Evolutionary conservation across 331 rosid species (phyloP).

Genomic region (Acacia pycnantha): DNA sequence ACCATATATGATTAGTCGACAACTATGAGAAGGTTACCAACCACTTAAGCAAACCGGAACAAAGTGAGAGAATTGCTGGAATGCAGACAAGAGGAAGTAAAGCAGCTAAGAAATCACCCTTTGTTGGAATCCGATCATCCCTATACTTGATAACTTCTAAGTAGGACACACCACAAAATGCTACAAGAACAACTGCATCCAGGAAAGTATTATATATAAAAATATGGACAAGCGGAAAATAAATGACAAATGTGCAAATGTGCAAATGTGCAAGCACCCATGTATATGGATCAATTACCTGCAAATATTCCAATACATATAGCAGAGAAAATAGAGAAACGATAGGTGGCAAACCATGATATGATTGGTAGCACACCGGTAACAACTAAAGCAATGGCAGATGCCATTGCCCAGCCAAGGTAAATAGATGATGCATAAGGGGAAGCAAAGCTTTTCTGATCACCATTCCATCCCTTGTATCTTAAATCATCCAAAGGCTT

Average conservation of each 20-base stretch:
- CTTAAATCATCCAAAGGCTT: slow-evolving; percentile 89
- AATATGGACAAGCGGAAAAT: slow-evolving; percentile 19
- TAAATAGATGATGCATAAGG: slow-evolving; percentile 86
- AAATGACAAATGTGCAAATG: background rate
- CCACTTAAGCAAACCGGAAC: slow-evolving; percentile 95
- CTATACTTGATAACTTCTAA: slow-evolving; percentile 83
- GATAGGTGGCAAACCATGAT: slow-evolving; percentile 96
- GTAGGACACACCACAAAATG: slow-evolving; percentile 92
- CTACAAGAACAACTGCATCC: slow-evolving; percentile 72
- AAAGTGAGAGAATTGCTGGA: slow-evolving; percentile 94
- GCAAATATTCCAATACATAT: slow-evolving; percentile 75
- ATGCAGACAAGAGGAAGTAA: slow-evolving; percentile 90
- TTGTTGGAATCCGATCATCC: slow-evolving; percentile 72
- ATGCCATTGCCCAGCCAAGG: slow-evolving; percentile 99
- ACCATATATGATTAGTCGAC: slow-evolving; percentile 17
- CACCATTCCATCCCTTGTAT: slow-evolving; percentile 87
- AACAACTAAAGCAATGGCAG: slow-evolving; percentile 77
- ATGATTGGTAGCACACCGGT: slow-evolving; percentile 89
- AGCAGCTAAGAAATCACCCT: slow-evolving; percentile 95
- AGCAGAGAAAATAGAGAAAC: slow-evolving; percentile 91
- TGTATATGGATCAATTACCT: slow-evolving; percentile 45
- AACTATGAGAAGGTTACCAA: slow-evolving; percentile 43
- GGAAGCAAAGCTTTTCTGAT: slow-evolving; percentile 65
- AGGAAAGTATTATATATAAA: background rate
- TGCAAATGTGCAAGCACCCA: background rate